A percentile compares a stretch with the other conserved stretches of the same genome.
Evolutionary conservation across 441 rosid genomes (phyloP).

Genomic region (Aquilaria agallochum): DNA sequence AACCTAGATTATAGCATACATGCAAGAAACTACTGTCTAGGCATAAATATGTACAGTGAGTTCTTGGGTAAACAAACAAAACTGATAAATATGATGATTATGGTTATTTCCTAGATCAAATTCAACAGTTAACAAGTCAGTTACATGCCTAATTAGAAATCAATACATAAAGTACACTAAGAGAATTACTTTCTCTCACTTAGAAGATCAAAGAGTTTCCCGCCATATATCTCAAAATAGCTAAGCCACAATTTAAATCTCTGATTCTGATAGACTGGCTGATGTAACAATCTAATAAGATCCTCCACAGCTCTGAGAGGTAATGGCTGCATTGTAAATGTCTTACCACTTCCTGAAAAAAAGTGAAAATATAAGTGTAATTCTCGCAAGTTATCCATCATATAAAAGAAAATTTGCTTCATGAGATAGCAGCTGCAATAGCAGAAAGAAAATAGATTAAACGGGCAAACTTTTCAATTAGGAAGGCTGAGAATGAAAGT

Average conservation of each 20-base stretch:
- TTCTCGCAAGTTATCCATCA: background rate
- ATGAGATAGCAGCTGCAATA: background rate
- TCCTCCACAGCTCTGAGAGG: conserved; percentile 84
- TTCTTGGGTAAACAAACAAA: too few species aligned
- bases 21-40: background rate
- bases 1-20: conserved; percentile 7
- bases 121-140: too few species aligned
- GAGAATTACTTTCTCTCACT: conserved; percentile 62
- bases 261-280: conserved; percentile 82
- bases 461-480: too few species aligned
- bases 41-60: too few species aligned
- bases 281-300: conserved; percentile 73
- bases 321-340: conserved; percentile 95
- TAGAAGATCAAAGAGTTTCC: conserved; percentile 88
- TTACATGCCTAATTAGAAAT: background rate
- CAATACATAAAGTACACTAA: background rate
- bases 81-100: too few species aligned
- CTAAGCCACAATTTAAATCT: conserved; percentile 89
- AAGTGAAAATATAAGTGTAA: conserved; percentile 14
- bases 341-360: conserved; percentile 88
- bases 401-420: background rate
- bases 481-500: too few species aligned
- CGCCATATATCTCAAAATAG: conserved; percentile 92
- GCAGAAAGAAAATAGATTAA: too few species aligned
- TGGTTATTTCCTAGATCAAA: background rate